Evolutionary conservation across 1,284 basidiomycete species (phyloP).

Genomic region (Microbotryomycetes sp.): DNA sequence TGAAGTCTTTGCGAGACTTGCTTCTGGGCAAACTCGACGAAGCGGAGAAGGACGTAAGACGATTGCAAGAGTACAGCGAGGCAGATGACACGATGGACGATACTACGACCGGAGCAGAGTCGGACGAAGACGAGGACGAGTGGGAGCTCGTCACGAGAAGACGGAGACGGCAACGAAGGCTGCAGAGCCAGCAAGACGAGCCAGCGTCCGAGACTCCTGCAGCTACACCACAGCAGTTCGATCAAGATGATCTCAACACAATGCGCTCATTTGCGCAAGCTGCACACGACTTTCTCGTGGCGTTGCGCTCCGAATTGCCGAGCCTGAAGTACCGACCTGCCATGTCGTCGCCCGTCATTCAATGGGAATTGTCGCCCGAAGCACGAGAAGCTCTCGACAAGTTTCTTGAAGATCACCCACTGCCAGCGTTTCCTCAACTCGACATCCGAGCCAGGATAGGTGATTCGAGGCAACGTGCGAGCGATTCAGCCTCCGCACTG

Average conservation of each 20-base stretch:
- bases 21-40: conserved; percentile 16
- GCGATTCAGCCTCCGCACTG: conserved; percentile 5
- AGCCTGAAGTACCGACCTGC: conserved; percentile 3
- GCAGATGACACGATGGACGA: neutral
- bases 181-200: neutral
- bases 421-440: conserved; percentile 21
- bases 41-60: conserved; percentile 10
- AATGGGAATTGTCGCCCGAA: conserved; percentile 21
- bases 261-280: conserved; percentile 17
- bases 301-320: conserved; percentile 21
- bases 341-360: conserved; percentile 1
- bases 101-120: conserved; percentile 3
- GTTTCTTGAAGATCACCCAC: conserved; percentile 28
- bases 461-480: neutral
- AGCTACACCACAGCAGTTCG: neutral
- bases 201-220: neutral
- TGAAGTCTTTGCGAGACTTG: conserved; percentile 10
- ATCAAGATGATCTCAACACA: conserved; percentile 13
- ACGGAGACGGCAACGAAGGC: neutral
- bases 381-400: conserved; percentile 23
- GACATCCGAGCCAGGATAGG: conserved; percentile 8
- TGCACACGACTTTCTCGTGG: conserved; percentile 21
- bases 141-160: conserved; percentile 3
- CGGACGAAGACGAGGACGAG: conserved; percentile 1
- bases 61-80: conserved; percentile 1